Conservation (phyloP, 2,329 filamentous ascomycete genomes). For the Sclerotinia spermophila region DNA sequence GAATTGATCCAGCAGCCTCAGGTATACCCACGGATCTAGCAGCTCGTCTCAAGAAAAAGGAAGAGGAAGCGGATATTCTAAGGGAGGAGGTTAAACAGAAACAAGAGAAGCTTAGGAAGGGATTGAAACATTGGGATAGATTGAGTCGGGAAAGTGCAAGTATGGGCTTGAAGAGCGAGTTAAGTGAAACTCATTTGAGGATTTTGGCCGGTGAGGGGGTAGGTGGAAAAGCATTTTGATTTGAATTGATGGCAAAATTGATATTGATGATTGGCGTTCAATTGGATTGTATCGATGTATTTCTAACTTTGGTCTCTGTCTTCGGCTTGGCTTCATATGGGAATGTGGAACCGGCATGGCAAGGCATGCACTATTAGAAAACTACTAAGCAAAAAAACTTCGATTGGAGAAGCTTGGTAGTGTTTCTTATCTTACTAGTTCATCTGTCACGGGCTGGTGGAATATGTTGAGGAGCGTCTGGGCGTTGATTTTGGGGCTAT, state of each 20-base stretch:
- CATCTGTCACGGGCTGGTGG: background rate
- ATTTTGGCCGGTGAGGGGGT: constrained; percentile 37
- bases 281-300: background rate
- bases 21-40: constrained; percentile 33
- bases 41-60: constrained; percentile 33
- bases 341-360: background rate
- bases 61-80: constrained; percentile 36
- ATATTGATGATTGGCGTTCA: background rate
- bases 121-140: constrained; percentile 36
- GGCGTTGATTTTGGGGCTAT: background rate
- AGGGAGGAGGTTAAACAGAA: constrained; percentile 34
- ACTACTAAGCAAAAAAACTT: constrained; percentile 3
- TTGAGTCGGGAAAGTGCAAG: constrained; percentile 32
- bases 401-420: background rate
- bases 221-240: constrained; percentile 37
- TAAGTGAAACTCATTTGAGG: constrained; percentile 37
- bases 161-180: constrained; percentile 34
- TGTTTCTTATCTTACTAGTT: background rate
- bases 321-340: background rate
- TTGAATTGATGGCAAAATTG: background rate
- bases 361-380: background rate
- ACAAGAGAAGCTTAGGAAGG: constrained; percentile 35
- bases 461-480: background rate
- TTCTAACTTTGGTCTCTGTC: background rate
- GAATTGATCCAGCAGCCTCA: constrained; percentile 35